phyloP scores from a whole-genome alignment of 371 early-diverging fungal species.

The Apophysomyces elegans region DNA sequence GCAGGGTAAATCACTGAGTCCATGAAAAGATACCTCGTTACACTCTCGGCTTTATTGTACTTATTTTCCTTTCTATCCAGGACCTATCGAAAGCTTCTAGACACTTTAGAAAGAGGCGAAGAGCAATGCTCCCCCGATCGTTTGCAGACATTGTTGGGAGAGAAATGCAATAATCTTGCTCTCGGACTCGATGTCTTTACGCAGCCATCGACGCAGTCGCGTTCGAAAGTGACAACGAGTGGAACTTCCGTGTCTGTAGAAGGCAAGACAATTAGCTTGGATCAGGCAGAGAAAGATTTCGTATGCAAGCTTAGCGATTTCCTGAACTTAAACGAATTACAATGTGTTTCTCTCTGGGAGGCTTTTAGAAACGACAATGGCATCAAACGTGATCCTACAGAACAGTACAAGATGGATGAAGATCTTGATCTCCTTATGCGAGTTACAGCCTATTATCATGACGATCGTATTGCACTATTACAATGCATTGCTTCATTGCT shows the following conservation, averaged over 20 bases:
- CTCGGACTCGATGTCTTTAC: slow-evolving; percentile 41
- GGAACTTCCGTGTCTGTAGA: slow-evolving; percentile 30
- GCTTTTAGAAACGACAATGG: slow-evolving; percentile 25
- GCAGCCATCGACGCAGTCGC: slow-evolving; percentile 36
- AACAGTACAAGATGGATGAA: slow-evolving; percentile 20
- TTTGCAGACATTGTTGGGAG: slow-evolving; percentile 48
- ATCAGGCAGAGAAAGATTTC: slow-evolving; percentile 41
- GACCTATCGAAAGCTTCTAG: slow-evolving; percentile 48
- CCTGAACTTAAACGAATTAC: slow-evolving; percentile 37
- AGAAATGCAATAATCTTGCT: slow-evolving; percentile 33
- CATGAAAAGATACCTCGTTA: background rate
- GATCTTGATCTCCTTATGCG: slow-evolving; percentile 22
- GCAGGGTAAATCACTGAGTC: slow-evolving; percentile 2
- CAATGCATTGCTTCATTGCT: slow-evolving; percentile 42
- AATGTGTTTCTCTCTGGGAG: slow-evolving; percentile 41
- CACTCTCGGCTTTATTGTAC: background rate
- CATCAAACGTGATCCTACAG: background rate
- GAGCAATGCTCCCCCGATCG: slow-evolving; percentile 51
- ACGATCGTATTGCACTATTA: slow-evolving; percentile 44
- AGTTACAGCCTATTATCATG: slow-evolving; percentile 34
- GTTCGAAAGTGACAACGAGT: slow-evolving; percentile 31
- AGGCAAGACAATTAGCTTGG: slow-evolving; percentile 40
- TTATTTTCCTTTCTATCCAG: slow-evolving; percentile 22
- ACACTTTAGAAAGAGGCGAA: slow-evolving; percentile 47
- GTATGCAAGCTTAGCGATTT: slow-evolving; percentile 33